Evolutionary conservation across 2,329 filamentous ascomycete species (phyloP).

Genomic region (Aspergillus flavus): DNA sequence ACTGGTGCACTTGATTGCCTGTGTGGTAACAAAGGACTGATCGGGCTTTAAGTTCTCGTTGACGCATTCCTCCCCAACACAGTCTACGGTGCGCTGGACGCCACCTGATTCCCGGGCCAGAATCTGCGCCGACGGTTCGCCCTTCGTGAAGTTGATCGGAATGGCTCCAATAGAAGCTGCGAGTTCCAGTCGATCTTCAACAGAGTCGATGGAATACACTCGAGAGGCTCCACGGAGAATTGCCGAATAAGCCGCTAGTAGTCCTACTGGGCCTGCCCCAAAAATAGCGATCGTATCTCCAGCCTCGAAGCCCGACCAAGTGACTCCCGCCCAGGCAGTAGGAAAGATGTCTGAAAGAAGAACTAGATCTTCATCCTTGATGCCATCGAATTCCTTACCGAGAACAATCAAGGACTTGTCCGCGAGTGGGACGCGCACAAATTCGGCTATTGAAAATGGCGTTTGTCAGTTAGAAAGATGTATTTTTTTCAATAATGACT

Average conservation of each 20-base stretch:
- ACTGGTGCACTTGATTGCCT: neutral
- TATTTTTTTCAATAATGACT: neutral
- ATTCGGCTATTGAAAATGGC: neutral
- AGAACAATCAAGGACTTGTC: neutral
- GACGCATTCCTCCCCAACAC: slow-evolving; percentile 18
- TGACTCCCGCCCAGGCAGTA: slow-evolving; percentile 42
- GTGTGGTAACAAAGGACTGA: neutral
- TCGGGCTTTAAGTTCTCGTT: slow-evolving; percentile 7
- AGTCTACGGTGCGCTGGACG: slow-evolving; percentile 17
- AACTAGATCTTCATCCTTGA: slow-evolving; percentile 23
- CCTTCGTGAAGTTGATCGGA: slow-evolving; percentile 62
- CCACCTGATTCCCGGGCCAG: slow-evolving; percentile 28
- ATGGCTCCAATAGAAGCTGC: slow-evolving; percentile 61
- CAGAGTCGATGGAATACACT: slow-evolving; percentile 65
- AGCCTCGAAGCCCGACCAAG: slow-evolving; percentile 41
- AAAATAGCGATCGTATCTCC: slow-evolving; percentile 64
- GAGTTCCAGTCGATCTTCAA: slow-evolving; percentile 59
- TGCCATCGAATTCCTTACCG: neutral
- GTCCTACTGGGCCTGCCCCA: slow-evolving; percentile 64
- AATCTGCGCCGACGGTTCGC: slow-evolving; percentile 48
- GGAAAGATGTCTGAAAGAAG: slow-evolving; percentile 42
- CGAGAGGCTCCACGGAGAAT: slow-evolving; percentile 61
- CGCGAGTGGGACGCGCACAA: neutral
- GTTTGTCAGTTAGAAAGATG: neutral
- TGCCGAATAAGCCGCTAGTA: slow-evolving; percentile 67